A percentile compares a stretch with the other conserved stretches of the same genome.
Evolutionary conservation across 176 grass and related monocot genomes (phyloP).

Genomic region (Melocanna baccifera): DNA sequence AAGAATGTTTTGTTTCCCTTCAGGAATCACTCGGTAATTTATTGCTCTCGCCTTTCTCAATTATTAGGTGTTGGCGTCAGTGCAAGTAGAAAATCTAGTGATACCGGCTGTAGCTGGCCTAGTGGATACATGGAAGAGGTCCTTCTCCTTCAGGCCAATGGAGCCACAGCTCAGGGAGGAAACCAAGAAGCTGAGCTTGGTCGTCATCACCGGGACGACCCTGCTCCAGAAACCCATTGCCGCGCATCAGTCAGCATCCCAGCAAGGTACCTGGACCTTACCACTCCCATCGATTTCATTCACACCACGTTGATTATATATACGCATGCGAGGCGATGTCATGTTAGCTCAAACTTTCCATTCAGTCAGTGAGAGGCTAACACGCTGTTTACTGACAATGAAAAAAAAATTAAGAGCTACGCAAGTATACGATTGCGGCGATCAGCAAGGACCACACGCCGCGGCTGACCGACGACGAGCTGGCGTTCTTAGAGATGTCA

Average conservation of each 20-base stretch:
- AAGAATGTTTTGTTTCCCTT: not conserved
- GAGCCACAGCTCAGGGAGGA: conserved; percentile 44
- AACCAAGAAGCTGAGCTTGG: conserved; percentile 44
- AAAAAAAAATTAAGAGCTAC: not conserved
- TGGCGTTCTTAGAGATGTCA: conserved; percentile 33
- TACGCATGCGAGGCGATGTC: too few relatives aligned
- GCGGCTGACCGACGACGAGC: conserved; percentile 39
- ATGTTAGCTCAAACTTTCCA: too few relatives aligned
- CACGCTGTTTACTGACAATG: not conserved
- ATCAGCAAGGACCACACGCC: not conserved
- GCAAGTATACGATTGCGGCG: not conserved
- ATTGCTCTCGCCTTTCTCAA: not conserved
- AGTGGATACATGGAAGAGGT: conserved; percentile 58
- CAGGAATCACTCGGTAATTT: not conserved
- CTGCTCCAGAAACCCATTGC: conserved; percentile 53
- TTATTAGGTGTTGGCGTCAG: conserved; percentile 47
- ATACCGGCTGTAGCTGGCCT: conserved; percentile 53
- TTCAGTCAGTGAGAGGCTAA: not conserved
- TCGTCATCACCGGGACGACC: conserved; percentile 57
- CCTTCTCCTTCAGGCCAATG: conserved; percentile 56
- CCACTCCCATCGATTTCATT: not conserved
- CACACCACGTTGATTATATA: not conserved
- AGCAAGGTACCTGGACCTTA: not conserved
- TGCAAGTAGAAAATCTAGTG: conserved; percentile 62
- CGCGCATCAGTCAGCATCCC: not conserved